Percentiles rank a stretch among this genome's conserved stretches.
phyloP scores from a whole-genome alignment of 805 yeast genomes.

The Naumovozyma castellii region DNA sequence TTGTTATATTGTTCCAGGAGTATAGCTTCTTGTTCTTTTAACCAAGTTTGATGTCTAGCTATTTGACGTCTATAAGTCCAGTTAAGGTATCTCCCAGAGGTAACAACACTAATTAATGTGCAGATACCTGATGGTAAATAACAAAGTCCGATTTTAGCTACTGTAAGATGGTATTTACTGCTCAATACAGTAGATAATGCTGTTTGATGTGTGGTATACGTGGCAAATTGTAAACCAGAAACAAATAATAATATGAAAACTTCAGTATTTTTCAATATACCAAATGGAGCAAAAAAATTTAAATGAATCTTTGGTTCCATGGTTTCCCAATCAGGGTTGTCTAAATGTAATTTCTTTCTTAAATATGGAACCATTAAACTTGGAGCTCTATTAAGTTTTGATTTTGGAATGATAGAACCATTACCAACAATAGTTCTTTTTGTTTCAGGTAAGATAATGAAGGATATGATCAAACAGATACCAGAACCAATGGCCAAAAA shows the following conservation, averaged over 20 bases:
- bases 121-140: constrained; percentile 69
- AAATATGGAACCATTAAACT: constrained; percentile 27
- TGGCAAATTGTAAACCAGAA: constrained; percentile 52
- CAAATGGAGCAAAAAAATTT: constrained; percentile 33
- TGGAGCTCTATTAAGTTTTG: constrained; percentile 36
- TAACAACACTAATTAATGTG: constrained; percentile 50
- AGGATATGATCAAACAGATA: constrained; percentile 28
- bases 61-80: constrained; percentile 27
- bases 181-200: constrained; percentile 50
- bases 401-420: constrained; percentile 50
- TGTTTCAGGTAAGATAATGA: constrained; percentile 61
- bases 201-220: constrained; percentile 64
- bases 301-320: constrained; percentile 17
- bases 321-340: constrained; percentile 28
- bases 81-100: constrained; percentile 50
- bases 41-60: constrained; percentile 16
- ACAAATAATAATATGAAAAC: constrained; percentile 45
- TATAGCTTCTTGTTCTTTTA: constrained; percentile 9
- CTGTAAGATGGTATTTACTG: constrained; percentile 39
- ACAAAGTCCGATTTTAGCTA: constrained; percentile 58
- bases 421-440: constrained; percentile 64
- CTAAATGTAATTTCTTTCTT: constrained; percentile 19
- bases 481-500: constrained; percentile 62
- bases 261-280: constrained; percentile 36
- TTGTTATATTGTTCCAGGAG: constrained; percentile 15